phyloP scores from a whole-genome alignment of 352 stramenopile species.

The Phytophthora aleatoria region DNA sequence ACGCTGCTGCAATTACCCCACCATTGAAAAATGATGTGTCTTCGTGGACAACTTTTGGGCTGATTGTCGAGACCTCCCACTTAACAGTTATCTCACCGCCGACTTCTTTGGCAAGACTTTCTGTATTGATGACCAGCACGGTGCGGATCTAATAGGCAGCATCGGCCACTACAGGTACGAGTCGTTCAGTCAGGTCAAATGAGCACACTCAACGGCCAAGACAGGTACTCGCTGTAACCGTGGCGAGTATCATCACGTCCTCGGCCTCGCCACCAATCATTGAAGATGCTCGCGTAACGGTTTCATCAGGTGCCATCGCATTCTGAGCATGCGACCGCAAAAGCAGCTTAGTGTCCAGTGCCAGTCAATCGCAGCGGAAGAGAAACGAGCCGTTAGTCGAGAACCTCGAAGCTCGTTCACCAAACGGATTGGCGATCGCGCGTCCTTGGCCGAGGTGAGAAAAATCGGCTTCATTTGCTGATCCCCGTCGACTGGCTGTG shows the following conservation, averaged over 20 bases:
- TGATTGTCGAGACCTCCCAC: constrained; percentile 22
- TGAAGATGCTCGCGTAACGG: constrained; percentile 13
- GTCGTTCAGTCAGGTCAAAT: background rate
- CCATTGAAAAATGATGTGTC: constrained; percentile 9
- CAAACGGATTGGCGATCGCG: background rate
- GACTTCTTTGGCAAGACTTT: constrained; percentile 1
- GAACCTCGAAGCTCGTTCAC: background rate
- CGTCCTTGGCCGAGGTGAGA: constrained; percentile 6
- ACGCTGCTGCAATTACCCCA: background rate
- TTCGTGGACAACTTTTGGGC: constrained; percentile 6
- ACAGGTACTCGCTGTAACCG: constrained; percentile 3
- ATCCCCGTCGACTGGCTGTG: constrained; percentile 12
- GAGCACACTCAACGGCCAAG: constrained; percentile 5
- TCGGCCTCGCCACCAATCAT: constrained; percentile 27
- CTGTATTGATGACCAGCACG: background rate
- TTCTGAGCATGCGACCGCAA: background rate
- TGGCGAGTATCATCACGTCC: constrained; percentile 15
- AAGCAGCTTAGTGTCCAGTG: background rate
- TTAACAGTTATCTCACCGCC: constrained; percentile 12
- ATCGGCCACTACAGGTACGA: background rate
- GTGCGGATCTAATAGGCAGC: background rate
- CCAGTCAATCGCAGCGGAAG: background rate
- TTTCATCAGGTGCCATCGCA: constrained; percentile 19
- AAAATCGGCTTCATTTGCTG: constrained; percentile 10
- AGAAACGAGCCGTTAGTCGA: constrained; percentile 4